Evolutionary conservation across 1,139 yeast genomes (phyloP), one percentile per base, ranked within the genome.

Genomic region (Saccharomyces hybrid): DNA sequence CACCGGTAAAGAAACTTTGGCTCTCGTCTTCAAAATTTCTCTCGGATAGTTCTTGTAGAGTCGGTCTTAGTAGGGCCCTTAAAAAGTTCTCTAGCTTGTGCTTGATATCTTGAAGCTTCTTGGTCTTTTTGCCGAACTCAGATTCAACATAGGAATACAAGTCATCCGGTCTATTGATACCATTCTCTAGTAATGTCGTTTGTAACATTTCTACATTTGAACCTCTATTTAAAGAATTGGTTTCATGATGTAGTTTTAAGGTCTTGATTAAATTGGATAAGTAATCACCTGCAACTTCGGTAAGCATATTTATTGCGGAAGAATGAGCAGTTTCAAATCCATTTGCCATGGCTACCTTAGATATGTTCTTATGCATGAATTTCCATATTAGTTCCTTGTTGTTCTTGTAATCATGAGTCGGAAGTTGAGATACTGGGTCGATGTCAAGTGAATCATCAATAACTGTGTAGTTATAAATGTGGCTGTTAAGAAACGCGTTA

Each of bases 1-100:
- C 97, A 56, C 99, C 99, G 21, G 95, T 88, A 63, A 91, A 75
- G 65, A 91, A 93, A 68, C 91, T 96, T 60, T 93, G 98, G 67
- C 96, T 87, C 64, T 90, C 88, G 66, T 93, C 99, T 48, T 77
- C 83, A 70, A 93, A 93, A 62, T 85, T 86, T 55, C 81, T 78
- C 65, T 91, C 98, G 55, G 80, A 85, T 60, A 84, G 77, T 59
- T 87, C 93, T 56, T 78, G 79, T 55, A 88, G 77, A 1, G 93
- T 85, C 1, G 99, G 99, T 57, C 96, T 78, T 56, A 93, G 75
- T 56, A 91, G 73, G 48, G 88, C 96, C 58, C 85, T 87, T 61
- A 93, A 75, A 67, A 90, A 88, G 49, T 75, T 74, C n/a, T 89
- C 82, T 55, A 91, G 73, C 59, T 88, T 88, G 24, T 66, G 68